phyloP scores from a whole-genome alignment of 106 monocot species.

The Allium sativum region DNA sequence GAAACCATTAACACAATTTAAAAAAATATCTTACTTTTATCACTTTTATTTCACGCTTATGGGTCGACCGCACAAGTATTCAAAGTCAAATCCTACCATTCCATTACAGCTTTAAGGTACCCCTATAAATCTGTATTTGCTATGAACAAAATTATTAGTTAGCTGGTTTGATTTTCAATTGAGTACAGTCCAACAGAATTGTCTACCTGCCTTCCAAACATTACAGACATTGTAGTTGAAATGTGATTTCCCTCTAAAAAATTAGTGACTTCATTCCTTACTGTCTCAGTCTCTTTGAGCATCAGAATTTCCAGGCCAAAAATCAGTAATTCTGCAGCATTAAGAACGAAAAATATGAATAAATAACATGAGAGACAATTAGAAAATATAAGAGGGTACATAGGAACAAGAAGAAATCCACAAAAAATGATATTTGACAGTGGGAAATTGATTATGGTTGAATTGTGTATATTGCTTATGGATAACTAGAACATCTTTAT shows the following conservation, averaged over 20 bases:
- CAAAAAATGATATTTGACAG: too few relatives aligned
- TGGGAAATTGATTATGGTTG: too few relatives aligned
- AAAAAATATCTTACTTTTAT: neutral
- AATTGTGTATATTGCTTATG: too few relatives aligned
- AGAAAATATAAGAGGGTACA: too few relatives aligned
- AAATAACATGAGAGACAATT: too few relatives aligned
- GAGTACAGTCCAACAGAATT: neutral
- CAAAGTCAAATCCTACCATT: constrained; percentile 71
- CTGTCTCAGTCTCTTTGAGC: constrained; percentile 24
- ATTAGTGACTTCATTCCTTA: constrained; percentile 34
- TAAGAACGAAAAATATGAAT: too few relatives aligned
- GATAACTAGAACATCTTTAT: too few relatives aligned
- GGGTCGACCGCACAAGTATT: constrained; percentile 85
- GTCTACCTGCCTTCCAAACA: constrained; percentile 77
- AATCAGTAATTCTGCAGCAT: constrained; percentile 51
- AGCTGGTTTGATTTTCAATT: neutral
- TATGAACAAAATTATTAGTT: neutral
- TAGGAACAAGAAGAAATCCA: too few relatives aligned
- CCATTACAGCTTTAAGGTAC: constrained; percentile 84
- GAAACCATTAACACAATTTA: neutral
- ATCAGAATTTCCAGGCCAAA: constrained; percentile 49
- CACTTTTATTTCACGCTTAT: constrained; percentile 24
- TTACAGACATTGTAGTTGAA: constrained; percentile 54
- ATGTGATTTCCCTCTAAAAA: constrained; percentile 37
- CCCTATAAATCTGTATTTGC: constrained; percentile 42